phyloP scores from a whole-genome alignment of 495 filamentous ascomycete species.

The Aspergillus nidulans region DNA sequence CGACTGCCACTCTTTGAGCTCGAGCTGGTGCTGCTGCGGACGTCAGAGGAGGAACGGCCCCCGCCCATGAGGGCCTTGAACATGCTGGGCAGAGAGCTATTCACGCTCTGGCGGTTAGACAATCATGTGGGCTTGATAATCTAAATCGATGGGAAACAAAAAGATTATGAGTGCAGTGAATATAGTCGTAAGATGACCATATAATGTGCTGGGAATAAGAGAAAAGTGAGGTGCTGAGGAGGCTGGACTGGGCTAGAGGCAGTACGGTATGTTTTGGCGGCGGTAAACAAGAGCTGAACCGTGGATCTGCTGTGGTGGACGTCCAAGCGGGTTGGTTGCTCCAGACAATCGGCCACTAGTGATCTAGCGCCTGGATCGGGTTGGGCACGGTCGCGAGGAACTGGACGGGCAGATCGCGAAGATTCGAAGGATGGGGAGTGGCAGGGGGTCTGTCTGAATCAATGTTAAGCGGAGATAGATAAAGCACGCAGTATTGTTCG shows the following conservation, averaged over 20 bases:
- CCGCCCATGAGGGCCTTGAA: constrained; percentile 45
- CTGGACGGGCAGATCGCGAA: constrained; percentile 1
- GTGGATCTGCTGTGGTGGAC: constrained; percentile 29
- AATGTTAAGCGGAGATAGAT: neutral
- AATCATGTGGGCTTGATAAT: constrained; percentile 31
- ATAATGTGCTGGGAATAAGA: too few relatives aligned
- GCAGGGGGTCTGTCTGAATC: constrained; percentile 4
- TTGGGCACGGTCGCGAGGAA: neutral
- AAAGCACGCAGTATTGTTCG: too few relatives aligned
- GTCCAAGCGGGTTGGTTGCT: constrained; percentile 21
- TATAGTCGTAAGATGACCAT: neutral
- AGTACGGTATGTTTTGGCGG: constrained; percentile 7
- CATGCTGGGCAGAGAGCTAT: constrained; percentile 38
- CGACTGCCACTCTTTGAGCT: constrained; percentile 29
- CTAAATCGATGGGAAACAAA: constrained; percentile 9
- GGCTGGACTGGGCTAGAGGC: neutral
- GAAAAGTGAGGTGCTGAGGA: neutral
- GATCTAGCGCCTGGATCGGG: constrained; percentile 22
- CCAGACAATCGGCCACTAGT: constrained; percentile 29
- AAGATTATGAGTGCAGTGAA: neutral
- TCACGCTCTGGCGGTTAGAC: constrained; percentile 19
- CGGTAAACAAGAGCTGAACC: constrained; percentile 34
- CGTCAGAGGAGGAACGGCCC: constrained; percentile 37
- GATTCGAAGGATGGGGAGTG: neutral
- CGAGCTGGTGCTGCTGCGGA: constrained; percentile 34